Evolutionary conservation across 805 yeast genomes (phyloP).

Genomic region (Myxozyma nipponensis): DNA sequence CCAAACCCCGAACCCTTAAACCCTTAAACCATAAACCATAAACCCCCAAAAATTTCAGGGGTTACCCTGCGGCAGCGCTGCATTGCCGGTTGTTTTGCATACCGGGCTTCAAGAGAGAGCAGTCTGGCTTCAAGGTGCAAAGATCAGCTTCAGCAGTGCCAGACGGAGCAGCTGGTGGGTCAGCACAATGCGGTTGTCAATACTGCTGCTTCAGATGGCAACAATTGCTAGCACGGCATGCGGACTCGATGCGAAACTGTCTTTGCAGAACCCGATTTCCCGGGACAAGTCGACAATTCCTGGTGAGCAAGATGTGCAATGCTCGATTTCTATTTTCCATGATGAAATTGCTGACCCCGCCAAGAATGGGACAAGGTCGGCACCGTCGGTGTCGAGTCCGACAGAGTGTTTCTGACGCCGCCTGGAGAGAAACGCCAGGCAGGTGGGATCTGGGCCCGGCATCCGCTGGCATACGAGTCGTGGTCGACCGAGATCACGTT

Average conservation of each 20-base stretch:
- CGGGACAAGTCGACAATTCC: slow-evolving; percentile 14
- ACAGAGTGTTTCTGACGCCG: slow-evolving; percentile 29
- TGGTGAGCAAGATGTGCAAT: slow-evolving; percentile 6
- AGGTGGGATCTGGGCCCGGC: slow-evolving; percentile 38
- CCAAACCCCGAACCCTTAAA: no score
- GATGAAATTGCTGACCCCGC: background rate
- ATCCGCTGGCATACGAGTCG: slow-evolving; percentile 31
- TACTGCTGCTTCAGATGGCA: no score
- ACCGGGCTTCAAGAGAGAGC: no score
- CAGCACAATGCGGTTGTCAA: no score
- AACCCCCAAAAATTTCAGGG: no score
- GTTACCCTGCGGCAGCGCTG: no score
- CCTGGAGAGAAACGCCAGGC: slow-evolving; percentile 29
- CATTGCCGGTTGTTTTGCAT: no score
- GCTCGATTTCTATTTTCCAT: background rate
- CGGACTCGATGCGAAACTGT: slow-evolving; percentile 6
- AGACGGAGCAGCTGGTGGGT: no score
- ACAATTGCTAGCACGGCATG: no score
- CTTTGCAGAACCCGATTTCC: slow-evolving; percentile 19
- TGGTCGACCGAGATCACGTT: slow-evolving; percentile 38
- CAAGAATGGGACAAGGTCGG: slow-evolving; percentile 31
- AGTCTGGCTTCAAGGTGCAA: no score
- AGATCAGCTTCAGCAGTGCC: no score
- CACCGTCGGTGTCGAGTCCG: slow-evolving; percentile 24
- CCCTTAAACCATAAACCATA: no score